phyloP scores from a whole-genome alignment of 495 filamentous ascomycete species.

The Glonium stellatum region DNA sequence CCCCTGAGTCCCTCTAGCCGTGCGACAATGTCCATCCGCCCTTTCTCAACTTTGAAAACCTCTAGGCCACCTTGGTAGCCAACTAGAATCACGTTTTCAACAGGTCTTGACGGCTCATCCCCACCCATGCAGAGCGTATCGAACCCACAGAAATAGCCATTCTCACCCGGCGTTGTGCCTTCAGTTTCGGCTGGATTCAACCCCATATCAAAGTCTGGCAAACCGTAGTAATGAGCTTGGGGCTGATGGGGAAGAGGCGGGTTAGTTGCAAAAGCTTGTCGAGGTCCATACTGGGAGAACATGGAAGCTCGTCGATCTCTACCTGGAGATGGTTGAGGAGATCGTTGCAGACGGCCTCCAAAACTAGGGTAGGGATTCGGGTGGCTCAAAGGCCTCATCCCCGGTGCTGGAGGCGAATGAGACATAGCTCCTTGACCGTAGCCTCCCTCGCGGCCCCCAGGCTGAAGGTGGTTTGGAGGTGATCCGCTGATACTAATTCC shows the following conservation, averaged over 20 bases:
- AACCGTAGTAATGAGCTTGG: slow-evolving; percentile 61
- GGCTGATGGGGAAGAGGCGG: slow-evolving; percentile 76
- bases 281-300: slow-evolving; percentile 49
- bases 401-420: slow-evolving; percentile 20
- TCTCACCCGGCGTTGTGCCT: slow-evolving; percentile 51
- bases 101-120: slow-evolving; percentile 43
- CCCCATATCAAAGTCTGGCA: slow-evolving; percentile 49
- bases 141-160: slow-evolving; percentile 72
- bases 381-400: slow-evolving; percentile 29
- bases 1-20: slow-evolving; percentile 69
- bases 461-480: slow-evolving; percentile 25
- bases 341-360: slow-evolving; percentile 28
- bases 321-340: slow-evolving; percentile 22
- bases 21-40: slow-evolving; percentile 56
- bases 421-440: slow-evolving; percentile 23
- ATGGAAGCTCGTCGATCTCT: slow-evolving; percentile 46
- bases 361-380: slow-evolving; percentile 30
- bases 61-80: slow-evolving; percentile 72
- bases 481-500: slow-evolving; percentile 27
- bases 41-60: slow-evolving; percentile 60
- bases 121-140: slow-evolving; percentile 54
- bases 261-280: slow-evolving; percentile 40
- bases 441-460: slow-evolving; percentile 12
- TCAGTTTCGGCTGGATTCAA: slow-evolving; percentile 27
- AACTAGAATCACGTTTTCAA: slow-evolving; percentile 63